Percentiles rank a stretch among this genome's conserved stretches.
Evolutionary conservation across 495 filamentous ascomycete species (phyloP).

Genomic region (Tuber brumale): DNA sequence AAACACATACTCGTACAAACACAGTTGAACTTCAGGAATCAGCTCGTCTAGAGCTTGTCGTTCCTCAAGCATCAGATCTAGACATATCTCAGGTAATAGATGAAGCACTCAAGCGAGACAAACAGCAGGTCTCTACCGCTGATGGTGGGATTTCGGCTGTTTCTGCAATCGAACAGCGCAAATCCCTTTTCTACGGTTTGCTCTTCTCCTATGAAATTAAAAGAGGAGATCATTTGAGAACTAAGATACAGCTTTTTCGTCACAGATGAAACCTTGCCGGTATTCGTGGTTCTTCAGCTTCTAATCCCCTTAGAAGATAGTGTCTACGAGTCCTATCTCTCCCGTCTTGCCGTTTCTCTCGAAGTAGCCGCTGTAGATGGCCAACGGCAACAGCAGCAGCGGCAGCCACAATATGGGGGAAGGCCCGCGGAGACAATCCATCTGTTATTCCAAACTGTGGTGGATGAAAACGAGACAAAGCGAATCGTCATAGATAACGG

Average conservation of each 20-base stretch:
- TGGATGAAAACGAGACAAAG: constrained; percentile 38
- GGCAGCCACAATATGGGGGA: constrained; percentile 27
- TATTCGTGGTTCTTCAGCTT: constrained; percentile 41
- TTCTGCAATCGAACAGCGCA: constrained; percentile 47
- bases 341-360: constrained; percentile 39
- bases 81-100: constrained; percentile 57
- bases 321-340: constrained; percentile 39
- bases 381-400: constrained; percentile 21
- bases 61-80: constrained; percentile 63
- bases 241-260: constrained; percentile 17
- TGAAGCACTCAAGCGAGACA: constrained; percentile 48
- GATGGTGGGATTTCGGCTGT: constrained; percentile 42
- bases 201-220: constrained; percentile 40
- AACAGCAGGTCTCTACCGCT: constrained; percentile 46
- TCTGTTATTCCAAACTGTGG: constrained; percentile 48
- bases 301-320: constrained; percentile 38
- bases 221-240: constrained; percentile 1
- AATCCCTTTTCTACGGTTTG: constrained; percentile 44
- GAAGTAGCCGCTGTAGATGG: constrained; percentile 41
- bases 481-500: constrained; percentile 50
- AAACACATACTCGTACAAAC: constrained; percentile 34
- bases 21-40: constrained; percentile 59
- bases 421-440: constrained; percentile 39
- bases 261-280: constrained; percentile 41
- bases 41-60: constrained; percentile 68